Percentiles rank a stretch among this genome's conserved stretches.
Evolutionary conservation across 805 yeast genomes (phyloP).

Genomic region (Wickerhamiella hasegawae): DNA sequence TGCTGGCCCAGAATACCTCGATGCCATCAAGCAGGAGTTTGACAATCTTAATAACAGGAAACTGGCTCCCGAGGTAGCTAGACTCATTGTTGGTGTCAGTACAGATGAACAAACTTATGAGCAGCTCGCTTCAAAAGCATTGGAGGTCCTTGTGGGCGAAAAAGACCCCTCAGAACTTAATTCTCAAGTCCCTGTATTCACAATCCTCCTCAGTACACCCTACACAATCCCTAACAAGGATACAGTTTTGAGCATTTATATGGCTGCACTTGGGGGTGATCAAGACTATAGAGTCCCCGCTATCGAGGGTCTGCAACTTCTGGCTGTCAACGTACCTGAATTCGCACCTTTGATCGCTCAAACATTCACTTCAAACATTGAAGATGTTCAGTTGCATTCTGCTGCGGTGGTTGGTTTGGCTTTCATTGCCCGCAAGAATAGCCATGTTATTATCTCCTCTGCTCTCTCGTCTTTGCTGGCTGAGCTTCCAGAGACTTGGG

Average conservation of each 20-base stretch:
- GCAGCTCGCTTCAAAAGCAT: not conserved
- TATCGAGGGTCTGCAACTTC: conserved; percentile 43
- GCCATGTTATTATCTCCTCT: conserved; percentile 31
- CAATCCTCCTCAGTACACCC: conserved; percentile 16
- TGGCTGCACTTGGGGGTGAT: conserved; percentile 51
- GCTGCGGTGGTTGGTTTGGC: conserved; percentile 42
- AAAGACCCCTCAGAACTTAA: not conserved
- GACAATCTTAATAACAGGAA: not conserved
- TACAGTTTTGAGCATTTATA: conserved; percentile 45
- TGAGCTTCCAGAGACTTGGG: conserved; percentile 32
- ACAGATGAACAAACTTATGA: not conserved
- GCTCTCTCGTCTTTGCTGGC: conserved; percentile 37
- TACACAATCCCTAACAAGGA: conserved; percentile 40
- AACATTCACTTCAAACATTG: conserved; percentile 27
- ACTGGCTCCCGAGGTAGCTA: conserved; percentile 6
- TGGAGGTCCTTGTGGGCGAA: not conserved
- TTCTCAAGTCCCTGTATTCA: conserved; percentile 2
- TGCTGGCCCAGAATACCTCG: conserved; percentile 25
- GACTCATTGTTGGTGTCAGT: conserved; percentile 5
- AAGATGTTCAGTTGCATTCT: conserved; percentile 34
- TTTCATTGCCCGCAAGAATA: conserved; percentile 26
- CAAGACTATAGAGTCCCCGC: conserved; percentile 54
- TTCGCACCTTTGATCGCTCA: conserved; percentile 10
- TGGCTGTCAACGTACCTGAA: conserved; percentile 24
- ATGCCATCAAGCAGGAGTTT: conserved; percentile 16